Percentiles rank a stretch among this genome's conserved stretches.
Conservation (phyloP, 106 monocot species). For the Dendrobium officinale region DNA sequence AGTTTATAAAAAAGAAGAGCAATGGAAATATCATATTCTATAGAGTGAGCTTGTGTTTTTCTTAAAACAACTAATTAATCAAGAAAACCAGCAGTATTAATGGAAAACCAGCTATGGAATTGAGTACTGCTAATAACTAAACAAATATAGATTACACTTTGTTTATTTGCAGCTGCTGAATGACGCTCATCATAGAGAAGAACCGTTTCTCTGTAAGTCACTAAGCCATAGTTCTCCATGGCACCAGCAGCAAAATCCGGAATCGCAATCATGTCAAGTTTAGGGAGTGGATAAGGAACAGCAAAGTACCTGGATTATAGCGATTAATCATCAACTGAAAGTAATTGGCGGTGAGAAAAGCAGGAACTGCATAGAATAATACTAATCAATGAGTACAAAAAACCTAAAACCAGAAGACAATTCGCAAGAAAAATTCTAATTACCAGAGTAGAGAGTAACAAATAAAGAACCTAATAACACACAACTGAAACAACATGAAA, state of each 20-base stretch:
- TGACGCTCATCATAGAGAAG: conserved; percentile 76
- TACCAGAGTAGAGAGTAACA: not conserved
- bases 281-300: conserved; percentile 78
- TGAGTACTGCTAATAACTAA: not conserved
- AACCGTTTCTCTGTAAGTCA: conserved; percentile 80
- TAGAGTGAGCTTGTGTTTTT: not conserved
- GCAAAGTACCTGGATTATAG: conserved; percentile 56
- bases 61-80: not conserved
- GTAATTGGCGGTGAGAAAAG: not conserved
- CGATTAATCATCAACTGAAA: not conserved
- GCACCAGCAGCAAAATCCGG: conserved; percentile 98
- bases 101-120: not conserved
- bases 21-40: not conserved
- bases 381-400: not conserved
- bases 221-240: conserved; percentile 97
- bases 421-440: not conserved
- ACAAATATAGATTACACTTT: conserved; percentile 35
- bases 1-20: not conserved
- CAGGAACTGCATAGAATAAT: not conserved
- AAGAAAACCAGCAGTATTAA: conserved; percentile 1
- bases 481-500: not conserved
- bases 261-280: conserved; percentile 96
- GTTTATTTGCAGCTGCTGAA: conserved; percentile 79
- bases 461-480: not conserved
- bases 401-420: not conserved